These are phyloP conservation scores for Torulaspora globosa DNA, from an alignment of 1,139 yeast species.

Conservation along the genomic window DNA sequence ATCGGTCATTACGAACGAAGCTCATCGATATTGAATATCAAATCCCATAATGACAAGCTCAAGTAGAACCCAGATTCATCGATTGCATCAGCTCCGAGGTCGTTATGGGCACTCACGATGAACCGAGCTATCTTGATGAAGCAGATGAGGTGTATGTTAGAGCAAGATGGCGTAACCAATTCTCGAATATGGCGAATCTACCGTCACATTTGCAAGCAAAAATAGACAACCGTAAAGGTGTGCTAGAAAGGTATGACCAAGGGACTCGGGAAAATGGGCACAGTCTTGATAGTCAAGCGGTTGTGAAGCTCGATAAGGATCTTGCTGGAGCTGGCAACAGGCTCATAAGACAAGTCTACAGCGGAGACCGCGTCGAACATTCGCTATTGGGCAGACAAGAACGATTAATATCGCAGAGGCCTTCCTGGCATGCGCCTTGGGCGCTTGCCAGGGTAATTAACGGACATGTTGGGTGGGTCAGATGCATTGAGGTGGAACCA, in stretches of 20 bases:
- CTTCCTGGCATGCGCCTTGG: slow-evolving; percentile 63
- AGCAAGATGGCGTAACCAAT: slow-evolving; percentile 34
- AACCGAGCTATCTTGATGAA: slow-evolving; percentile 12
- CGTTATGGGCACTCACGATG: slow-evolving; percentile 8
- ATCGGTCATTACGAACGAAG: slow-evolving; percentile 3
- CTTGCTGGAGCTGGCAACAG: neutral
- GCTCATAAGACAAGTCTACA: slow-evolving; percentile 8
- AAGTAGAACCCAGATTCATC: neutral
- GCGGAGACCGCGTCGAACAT: slow-evolving; percentile 6
- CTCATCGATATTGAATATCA: neutral
- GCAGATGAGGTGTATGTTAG: slow-evolving; percentile 27
- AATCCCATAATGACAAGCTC: neutral
- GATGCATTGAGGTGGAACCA: slow-evolving; percentile 76
- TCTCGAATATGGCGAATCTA: slow-evolving; percentile 21
- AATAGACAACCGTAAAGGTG: slow-evolving; percentile 21
- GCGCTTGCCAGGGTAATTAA: slow-evolving; percentile 66
- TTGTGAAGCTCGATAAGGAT: slow-evolving; percentile 4
- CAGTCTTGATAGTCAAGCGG: slow-evolving; percentile 2
- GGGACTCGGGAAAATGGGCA: neutral
- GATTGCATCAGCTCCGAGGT: neutral
- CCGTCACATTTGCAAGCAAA: slow-evolving; percentile 30
- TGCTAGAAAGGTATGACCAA: slow-evolving; percentile 15
- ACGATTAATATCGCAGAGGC: slow-evolving; percentile 33
- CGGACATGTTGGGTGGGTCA: slow-evolving; percentile 93
- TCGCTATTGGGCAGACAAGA: slow-evolving; percentile 28